A percentile compares a stretch with the other conserved stretches of the same genome.
Evolutionary conservation across 129 eudicot species (phyloP).

Genomic region (Sambucus nigra): DNA sequence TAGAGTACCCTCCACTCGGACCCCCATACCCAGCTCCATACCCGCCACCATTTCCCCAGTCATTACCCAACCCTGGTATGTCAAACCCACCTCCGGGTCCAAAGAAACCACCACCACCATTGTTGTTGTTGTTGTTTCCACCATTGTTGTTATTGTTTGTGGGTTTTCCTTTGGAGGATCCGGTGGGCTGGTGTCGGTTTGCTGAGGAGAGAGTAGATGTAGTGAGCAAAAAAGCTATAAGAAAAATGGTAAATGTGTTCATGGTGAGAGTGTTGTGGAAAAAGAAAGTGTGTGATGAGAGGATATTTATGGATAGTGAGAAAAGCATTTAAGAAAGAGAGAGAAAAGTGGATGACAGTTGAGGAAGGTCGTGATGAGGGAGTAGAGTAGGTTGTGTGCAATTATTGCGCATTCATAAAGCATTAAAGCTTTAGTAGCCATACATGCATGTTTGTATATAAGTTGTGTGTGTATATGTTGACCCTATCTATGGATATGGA

Average conservation of each 20-base stretch:
- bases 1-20: constrained; percentile 65
- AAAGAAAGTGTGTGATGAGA: background rate
- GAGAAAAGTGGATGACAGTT: constrained; percentile 21
- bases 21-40: constrained; percentile 79
- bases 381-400: constrained; percentile 10
- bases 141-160: background rate
- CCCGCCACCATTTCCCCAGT: constrained; percentile 48
- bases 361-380: background rate
- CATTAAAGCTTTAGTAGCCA: background rate
- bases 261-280: constrained; percentile 4
- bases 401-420: constrained; percentile 2
- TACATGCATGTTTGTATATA: too few species aligned
- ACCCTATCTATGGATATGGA: too few species aligned
- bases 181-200: constrained; percentile 20
- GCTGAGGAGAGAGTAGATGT: constrained; percentile 19
- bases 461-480: too few species aligned
- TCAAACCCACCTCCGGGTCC: constrained; percentile 61
- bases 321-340: constrained; percentile 11
- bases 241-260: constrained; percentile 10
- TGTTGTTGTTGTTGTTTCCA: constrained; percentile 15
- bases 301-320: background rate
- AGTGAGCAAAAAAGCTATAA: constrained; percentile 14
- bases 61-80: constrained; percentile 56
- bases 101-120: constrained; percentile 33
- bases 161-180: constrained; percentile 5